Conservation (phyloP, 441 rosid genomes). For the Jatropha podagrica region DNA sequence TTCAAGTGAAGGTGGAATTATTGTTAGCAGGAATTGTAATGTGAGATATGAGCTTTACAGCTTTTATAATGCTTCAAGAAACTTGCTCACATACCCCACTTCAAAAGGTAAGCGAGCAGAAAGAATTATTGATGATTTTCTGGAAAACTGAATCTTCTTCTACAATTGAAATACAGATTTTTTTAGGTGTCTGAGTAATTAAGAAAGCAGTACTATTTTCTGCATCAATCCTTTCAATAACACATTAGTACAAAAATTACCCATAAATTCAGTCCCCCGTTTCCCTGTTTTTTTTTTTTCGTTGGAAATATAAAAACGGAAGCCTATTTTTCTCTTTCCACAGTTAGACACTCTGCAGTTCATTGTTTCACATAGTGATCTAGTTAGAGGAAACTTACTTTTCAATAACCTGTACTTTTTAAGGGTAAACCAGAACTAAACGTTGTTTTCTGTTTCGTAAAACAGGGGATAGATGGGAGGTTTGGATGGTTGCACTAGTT, state of each 20-base stretch:
- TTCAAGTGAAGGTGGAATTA: constrained; percentile 25
- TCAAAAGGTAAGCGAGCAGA: constrained; percentile 11
- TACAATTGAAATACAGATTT: neutral
- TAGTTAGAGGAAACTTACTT: too few relatives aligned
- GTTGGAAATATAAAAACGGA: too few relatives aligned
- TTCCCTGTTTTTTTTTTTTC: neutral
- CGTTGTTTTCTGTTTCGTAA: neutral
- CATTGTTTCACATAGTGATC: too few relatives aligned
- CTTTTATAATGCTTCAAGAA: constrained; percentile 26
- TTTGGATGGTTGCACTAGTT: neutral
- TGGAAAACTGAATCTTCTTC: neutral
- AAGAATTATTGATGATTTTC: neutral
- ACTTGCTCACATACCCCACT: constrained; percentile 9
- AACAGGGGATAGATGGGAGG: constrained; percentile 19
- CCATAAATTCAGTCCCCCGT: neutral
- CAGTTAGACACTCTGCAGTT: too few relatives aligned
- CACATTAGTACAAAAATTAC: neutral
- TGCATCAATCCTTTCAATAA: neutral
- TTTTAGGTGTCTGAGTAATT: too few relatives aligned
- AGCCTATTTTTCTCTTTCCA: neutral
- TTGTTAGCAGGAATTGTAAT: constrained; percentile 33
- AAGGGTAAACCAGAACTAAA: neutral
- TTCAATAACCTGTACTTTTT: neutral
- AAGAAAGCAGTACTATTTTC: too few relatives aligned
- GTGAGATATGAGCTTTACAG: constrained; percentile 27